Evolutionary conservation across 2,329 filamentous ascomycete genomes (phyloP), one percentile per base, ranked within the genome.

Genomic region (Bipolaris cookei): DNA sequence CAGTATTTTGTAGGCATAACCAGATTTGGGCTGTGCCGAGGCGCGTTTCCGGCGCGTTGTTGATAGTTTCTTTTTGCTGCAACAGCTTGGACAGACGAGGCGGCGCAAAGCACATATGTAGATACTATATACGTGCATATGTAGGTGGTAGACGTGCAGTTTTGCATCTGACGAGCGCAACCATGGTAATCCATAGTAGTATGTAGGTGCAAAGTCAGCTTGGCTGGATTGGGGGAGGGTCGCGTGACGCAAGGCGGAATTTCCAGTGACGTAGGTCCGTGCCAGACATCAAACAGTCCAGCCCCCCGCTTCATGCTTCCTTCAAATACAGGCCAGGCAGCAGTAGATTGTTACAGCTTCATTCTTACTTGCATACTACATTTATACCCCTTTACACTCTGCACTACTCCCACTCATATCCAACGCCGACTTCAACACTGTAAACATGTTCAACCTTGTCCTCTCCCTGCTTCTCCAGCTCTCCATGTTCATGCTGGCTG

Each of bases 391-490:
- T 28, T 16, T 14, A 44, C 13, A 39, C 35, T 37, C 23, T 18
- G 2, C 16, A 38, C 41, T 13, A 28, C 21, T 23, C 23, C 35
- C 21, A 23, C 21, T 10, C 21, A 43, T 32, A 11, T 28, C 34
- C n/a, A 13, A 41, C 14, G 23, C 13, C 35, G 23, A 39, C 28
- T 21, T 35, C 6, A 56, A 49, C 2, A 57, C 47, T 47, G 51
- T 32, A 58, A 69, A 43, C 42, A 75, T 75, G 71, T 67, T 75
- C 62, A 73, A 73, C 59, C 54, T 69, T 52, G 57, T 62, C 25
- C 64, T 82, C 61, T 69, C 76, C 64, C 61, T 83, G 64, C 66
- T 86, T 61, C 77, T 86, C 57, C 83, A 86, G 74, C 80, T 85
- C 62, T 81, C 78, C 65, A 78, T 83, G 49, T 72, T 79, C 39